These are phyloP conservation scores for Lophiostoma macrostomum DNA, from an alignment of 495 filamentous ascomycete genomes.

Conservation along the genomic window DNA sequence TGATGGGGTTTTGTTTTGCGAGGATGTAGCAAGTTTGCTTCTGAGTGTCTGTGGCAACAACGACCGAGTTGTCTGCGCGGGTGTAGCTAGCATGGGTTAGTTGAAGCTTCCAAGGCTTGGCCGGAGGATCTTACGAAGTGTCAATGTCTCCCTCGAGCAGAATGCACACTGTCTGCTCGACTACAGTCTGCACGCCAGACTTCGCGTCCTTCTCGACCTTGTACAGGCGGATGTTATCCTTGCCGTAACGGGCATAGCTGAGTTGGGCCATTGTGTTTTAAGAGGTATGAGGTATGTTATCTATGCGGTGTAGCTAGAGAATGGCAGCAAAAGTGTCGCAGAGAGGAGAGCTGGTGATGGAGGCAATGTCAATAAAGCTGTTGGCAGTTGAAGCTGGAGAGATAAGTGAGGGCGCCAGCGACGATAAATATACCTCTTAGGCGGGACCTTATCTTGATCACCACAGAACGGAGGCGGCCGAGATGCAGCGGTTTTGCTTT, in stretches of 20 bases:
- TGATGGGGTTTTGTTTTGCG: slow-evolving; percentile 90
- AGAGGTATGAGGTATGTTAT: not conserved
- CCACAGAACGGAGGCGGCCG: slow-evolving; percentile 23
- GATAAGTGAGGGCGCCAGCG: slow-evolving; percentile 11
- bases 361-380: not conserved
- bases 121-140: slow-evolving; percentile 59
- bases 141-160: slow-evolving; percentile 90
- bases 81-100: slow-evolving; percentile 64
- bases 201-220: slow-evolving; percentile 83
- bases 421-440: slow-evolving; percentile 13
- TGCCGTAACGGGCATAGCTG: slow-evolving; percentile 44
- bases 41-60: slow-evolving; percentile 96
- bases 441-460: slow-evolving; percentile 24
- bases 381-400: not conserved
- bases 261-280: slow-evolving; percentile 41
- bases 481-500: slow-evolving; percentile 24
- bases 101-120: not conserved
- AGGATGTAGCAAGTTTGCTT: slow-evolving; percentile 96
- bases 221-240: slow-evolving; percentile 95
- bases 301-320: not conserved
- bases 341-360: not conserved
- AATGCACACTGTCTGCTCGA: slow-evolving; percentile 91
- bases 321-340: not conserved
- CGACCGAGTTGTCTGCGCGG: slow-evolving; percentile 86
- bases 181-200: slow-evolving; percentile 69